Evolutionary conservation across 2,329 filamentous ascomycete species (phyloP), one percentile per base, ranked within the genome.

Genomic region (Fusarium domesticum): DNA sequence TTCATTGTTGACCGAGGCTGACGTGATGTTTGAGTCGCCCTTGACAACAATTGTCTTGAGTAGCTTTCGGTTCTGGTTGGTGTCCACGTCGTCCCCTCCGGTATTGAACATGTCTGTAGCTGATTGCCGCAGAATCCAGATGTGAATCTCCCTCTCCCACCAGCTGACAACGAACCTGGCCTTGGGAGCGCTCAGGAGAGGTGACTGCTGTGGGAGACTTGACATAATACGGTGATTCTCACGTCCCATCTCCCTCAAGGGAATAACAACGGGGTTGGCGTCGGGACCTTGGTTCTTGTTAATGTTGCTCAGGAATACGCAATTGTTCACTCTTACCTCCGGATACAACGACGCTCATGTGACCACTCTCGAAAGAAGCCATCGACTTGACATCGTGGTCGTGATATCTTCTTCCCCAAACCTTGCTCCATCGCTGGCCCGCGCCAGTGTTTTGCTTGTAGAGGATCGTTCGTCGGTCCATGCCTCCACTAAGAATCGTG

Each of bases 361-460:
- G 82, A 39, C 80, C 83, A 40, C 85, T 85, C 66, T 98, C 93
- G 53, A 92, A 97, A 0, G 88, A 84, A 25, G 90, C 87, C 81
- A 97, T 88, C 1, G 89, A 81, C 71, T 97, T 97, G 59, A 97
- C 90, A 70, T 98, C 93, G 66, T 97, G 91, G 35, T 85, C 82
- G 63, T 98, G 93, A 62, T 92, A 91, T 61, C 89, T 79, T 54
- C 88, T 80, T 62, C 95, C 89, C 67, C 83, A 87, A n/a, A 89
- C 77, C 66, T 93, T 92, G 46, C 80, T 80, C 93, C 93, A 98
- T 62, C 84, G 80, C 41, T 76, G 73, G 46, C 76, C 77, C 17
- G 80, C 73, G 35, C 77, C 76, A 45, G 73, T 70, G 37, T 77
- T 76, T 55, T 84, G 81, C 64, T 84, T 87, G 70, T 95, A 96